Base-by-base conservation (phyloP, 2,329 filamentous ascomycete genomes). In the Seiridium cupressi region DNA sequence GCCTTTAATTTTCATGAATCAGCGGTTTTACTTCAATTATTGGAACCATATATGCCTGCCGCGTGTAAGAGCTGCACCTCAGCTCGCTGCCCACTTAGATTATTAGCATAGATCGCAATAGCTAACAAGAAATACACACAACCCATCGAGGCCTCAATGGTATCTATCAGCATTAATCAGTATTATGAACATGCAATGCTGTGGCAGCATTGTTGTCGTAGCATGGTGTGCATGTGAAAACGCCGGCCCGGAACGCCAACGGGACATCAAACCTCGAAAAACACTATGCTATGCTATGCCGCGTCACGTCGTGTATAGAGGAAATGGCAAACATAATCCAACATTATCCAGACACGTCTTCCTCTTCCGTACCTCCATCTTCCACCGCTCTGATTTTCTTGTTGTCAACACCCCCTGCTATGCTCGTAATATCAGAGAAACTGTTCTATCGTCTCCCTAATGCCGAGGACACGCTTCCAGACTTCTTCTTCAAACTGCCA, bases 401-500 rank as follows among this genome's bases (percentile, higher is more conserved):
- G 38, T 7, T 42, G 38, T 13, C 13, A 42, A 8, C 7, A 7
- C 34, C 57, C 38, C 26, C 9, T 11, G 18, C 31, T n/a, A 44
- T n/a, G 8, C 26, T 5, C 32, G 11, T 9, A 5, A 49, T 4
- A 51, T 26, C 34, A 10, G 56, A 42, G 53, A 60, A 44, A 49
- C 51, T 49, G 3, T 46, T 51, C 53, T 60, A 60, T 26, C 44
- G 53, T 51, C 51, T 55, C 34, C 51, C 58, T 34, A 60, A 26
- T 31, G 48, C 44, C 4, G 57, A 54, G 5, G 38, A 47, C 35
- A 48, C 44, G 34, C 38, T 51, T 8, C 62, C 64, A 3, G 70
- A 61, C 51, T 72, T 74, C 60, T 72, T 74, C 58, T 74, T 73
- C 58, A 79, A 51, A 61, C 76, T 78, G 18, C 79, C 74, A 31